Percentiles rank a stretch among this genome's conserved stretches.
These are phyloP conservation scores for Mycena capillaripes DNA, from an alignment of 768 basidiomycete species.

Conservation along the genomic window DNA sequence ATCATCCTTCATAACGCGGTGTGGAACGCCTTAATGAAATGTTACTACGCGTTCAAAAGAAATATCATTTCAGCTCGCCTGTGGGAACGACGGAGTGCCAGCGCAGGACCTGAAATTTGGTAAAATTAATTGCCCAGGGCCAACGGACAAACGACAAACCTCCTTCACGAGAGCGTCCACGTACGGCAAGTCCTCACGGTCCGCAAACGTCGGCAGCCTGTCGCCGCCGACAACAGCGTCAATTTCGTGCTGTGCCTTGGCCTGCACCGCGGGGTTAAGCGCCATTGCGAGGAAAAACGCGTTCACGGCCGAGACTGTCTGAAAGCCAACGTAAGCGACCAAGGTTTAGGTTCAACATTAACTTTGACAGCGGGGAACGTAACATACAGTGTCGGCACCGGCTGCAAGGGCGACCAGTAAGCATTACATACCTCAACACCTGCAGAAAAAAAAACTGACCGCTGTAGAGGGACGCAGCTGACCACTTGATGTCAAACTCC, in stretches of 20 bases:
- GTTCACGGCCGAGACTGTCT: slow-evolving; percentile 75
- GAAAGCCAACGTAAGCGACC: slow-evolving; percentile 26
- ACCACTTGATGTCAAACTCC: slow-evolving; percentile 77
- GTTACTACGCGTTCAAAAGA: slow-evolving; percentile 19
- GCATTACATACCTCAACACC: not conserved
- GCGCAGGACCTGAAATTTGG: slow-evolving; percentile 46
- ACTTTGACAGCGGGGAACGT: slow-evolving; percentile 17
- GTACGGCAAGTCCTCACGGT: slow-evolving; percentile 71
- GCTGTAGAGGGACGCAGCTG: slow-evolving; percentile 69
- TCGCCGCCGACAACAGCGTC: slow-evolving; percentile 71
- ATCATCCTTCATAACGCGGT: slow-evolving; percentile 71
- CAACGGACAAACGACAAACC: slow-evolving; percentile 43
- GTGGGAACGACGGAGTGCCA: slow-evolving; percentile 64
- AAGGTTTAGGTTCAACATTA: slow-evolving; percentile 25
- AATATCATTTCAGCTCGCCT: slow-evolving; percentile 45
- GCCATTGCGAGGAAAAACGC: slow-evolving; percentile 75
- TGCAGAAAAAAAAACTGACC: slow-evolving; percentile 49
- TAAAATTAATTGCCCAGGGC: slow-evolving; percentile 18
- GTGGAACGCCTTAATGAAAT: slow-evolving; percentile 60
- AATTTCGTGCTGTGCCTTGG: slow-evolving; percentile 74
- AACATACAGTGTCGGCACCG: slow-evolving; percentile 69
- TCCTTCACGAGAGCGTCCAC: slow-evolving; percentile 73
- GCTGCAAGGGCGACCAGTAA: slow-evolving; percentile 48
- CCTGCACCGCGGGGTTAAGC: slow-evolving; percentile 66
- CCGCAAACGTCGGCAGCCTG: slow-evolving; percentile 71